Base-by-base conservation (phyloP, 192 early-diverging fungal species). In the Backusella australiensis region DNA sequence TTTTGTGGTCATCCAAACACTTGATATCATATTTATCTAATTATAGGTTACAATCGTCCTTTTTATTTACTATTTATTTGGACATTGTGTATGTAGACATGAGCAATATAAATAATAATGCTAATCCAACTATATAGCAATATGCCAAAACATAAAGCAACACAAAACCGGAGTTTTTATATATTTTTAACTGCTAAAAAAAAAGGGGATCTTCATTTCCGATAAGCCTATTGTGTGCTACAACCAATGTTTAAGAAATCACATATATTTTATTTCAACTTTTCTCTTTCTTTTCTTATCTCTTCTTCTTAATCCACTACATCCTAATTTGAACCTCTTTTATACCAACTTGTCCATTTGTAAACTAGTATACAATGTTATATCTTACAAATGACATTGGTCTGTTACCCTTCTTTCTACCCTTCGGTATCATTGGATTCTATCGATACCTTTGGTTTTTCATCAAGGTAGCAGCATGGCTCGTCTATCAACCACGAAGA, bases 371-470 rank as follows among this genome's bases (percentile, higher is more conserved):
- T 52, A 52, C 26, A 46, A 90, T 91, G 91, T 83, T 92, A 77
- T 92, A 92, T 66, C 79, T 92, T 6, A 92, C 91, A 35, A 85
- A 87, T 53, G 90, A 91, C 73, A 19, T 78, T 36, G 75, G 77
- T 14, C 44, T 88, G 19, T 81, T 53, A 23, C 89, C 90, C 41
- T 83, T 92, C 72, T 92, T 90, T 69, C 49, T 92, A 52, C 91
- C 91, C 8, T 76, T 92, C 39, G 91, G 91, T 9, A 87, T 92
- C 65, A 86, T 92, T 38, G 91, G 91, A 4, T 83, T 92, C 32
- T 92, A 92, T 72, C 83, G 91, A n/a, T 92, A 91, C 78, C 84
- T 92, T 34, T 91, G 90, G 90, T 92, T 85, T 78, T 72, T 86
- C 6, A 86, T 92, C 85, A 87, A 89, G 77, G 42, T 91, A 4